Percentiles rank a stretch among this genome's conserved stretches.
Conservation (phyloP, 345 rosid genomes). For the Populus davidiana region DNA sequence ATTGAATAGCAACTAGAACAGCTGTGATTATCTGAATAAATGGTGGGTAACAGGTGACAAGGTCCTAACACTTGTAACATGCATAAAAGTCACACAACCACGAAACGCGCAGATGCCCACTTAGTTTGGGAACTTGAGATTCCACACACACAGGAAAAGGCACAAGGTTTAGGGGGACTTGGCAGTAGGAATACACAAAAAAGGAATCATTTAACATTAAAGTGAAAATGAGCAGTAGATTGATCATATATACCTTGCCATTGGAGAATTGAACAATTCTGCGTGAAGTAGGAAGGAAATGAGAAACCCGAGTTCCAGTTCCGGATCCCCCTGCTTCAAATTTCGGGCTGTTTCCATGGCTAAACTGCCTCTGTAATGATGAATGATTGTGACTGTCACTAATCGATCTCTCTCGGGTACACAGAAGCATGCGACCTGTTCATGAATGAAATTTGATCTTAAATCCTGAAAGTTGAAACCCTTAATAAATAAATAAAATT, state of each 20-base stretch:
- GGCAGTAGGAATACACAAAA: not conserved
- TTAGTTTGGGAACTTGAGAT: no score
- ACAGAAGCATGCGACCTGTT: constrained; percentile 72
- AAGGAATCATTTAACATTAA: not conserved
- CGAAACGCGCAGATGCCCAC: not conserved
- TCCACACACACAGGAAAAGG: no score
- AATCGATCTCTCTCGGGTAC: constrained; percentile 64
- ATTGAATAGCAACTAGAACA: not conserved
- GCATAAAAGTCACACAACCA: not conserved
- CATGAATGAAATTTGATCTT: not conserved
- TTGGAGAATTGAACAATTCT: constrained; percentile 79
- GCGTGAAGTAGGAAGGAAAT: constrained; percentile 73
- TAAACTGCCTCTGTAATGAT: constrained; percentile 69
- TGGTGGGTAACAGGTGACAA: not conserved
- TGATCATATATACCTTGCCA: constrained; percentile 41
- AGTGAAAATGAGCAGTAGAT: not conserved
- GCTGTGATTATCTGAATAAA: not conserved
- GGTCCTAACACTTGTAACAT: not conserved
- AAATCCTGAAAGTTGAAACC: not conserved
- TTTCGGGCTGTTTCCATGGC: constrained; percentile 56
- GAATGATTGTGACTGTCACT: constrained; percentile 53
- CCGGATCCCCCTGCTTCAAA: constrained; percentile 58
- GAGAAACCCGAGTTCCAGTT: constrained; percentile 57
- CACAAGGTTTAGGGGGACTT: no score
- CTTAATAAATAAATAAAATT: not conserved